phyloP scores from a whole-genome alignment of 768 basidiomycete species.

The Floccularia luteovirens region DNA sequence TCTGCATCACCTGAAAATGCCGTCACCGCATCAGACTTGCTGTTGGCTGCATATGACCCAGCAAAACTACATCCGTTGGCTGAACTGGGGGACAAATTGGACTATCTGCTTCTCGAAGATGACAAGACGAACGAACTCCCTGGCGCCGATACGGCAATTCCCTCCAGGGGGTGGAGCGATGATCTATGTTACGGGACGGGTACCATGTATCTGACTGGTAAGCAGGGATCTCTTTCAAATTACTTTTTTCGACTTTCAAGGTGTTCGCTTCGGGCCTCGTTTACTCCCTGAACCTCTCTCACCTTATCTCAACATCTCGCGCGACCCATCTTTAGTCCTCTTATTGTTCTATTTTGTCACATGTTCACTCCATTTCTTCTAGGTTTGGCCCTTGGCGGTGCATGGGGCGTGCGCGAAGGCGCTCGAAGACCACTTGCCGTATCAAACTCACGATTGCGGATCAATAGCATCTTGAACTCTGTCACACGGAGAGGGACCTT shows the following conservation, averaged over 20 bases:
- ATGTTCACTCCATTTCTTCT: conserved; percentile 57
- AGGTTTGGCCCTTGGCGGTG: conserved; percentile 93
- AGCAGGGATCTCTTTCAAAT: conserved; percentile 60
- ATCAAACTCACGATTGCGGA: conserved; percentile 79
- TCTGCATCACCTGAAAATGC: conserved; percentile 40
- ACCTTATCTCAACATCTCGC: conserved; percentile 60
- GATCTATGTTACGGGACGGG: conserved; percentile 99
- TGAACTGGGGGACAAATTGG: conserved; percentile 85
- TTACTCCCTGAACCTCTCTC: conserved; percentile 46
- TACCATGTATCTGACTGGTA: conserved; percentile 96
- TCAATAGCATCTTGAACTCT: conserved; percentile 96
- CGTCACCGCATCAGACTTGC: conserved; percentile 81
- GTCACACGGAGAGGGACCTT: conserved; percentile 95
- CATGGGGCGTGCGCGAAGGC: conserved; percentile 96
- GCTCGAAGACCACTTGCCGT: conserved; percentile 81
- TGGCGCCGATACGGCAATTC: conserved; percentile 85
- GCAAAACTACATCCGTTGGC: conserved; percentile 92
- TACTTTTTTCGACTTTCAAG: conserved; percentile 41
- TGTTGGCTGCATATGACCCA: conserved; percentile 85
- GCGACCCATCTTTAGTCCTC: conserved; percentile 49
- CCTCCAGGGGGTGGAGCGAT: conserved; percentile 97
- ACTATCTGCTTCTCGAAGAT: conserved; percentile 93
- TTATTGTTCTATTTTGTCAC: conserved; percentile 83
- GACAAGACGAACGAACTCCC: conserved; percentile 90
- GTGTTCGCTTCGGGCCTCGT: conserved; percentile 43